A percentile compares a stretch with the other conserved stretches of the same genome.
Conservation (phyloP, 768 basidiomycete genomes). For the Kwoniella dendrophila region DNA sequence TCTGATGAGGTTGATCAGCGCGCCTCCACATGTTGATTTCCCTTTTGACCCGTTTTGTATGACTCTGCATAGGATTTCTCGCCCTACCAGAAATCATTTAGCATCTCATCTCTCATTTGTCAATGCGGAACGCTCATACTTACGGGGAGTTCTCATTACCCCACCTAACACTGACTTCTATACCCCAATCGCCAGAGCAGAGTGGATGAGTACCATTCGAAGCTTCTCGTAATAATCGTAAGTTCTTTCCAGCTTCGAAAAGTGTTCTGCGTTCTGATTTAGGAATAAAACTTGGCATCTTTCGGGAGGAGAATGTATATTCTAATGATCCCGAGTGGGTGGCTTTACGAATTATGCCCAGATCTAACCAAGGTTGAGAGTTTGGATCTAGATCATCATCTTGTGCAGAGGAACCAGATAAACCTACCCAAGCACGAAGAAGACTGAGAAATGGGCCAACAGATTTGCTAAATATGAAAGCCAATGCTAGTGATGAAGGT, state of each 20-base stretch:
- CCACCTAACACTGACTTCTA: conserved; percentile 34
- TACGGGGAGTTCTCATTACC: conserved; percentile 14
- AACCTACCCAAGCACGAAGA: conserved; percentile 43
- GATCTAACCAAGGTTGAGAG: conserved; percentile 46
- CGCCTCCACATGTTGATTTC: conserved; percentile 36
- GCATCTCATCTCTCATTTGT: too few species aligned
- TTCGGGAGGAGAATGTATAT: conserved; percentile 31
- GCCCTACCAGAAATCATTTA: too few species aligned
- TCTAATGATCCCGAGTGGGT: conserved; percentile 24
- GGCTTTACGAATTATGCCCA: conserved; percentile 37
- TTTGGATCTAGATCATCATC: conserved; percentile 25
- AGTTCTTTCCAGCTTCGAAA: conserved; percentile 45
- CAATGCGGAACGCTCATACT: too few species aligned
- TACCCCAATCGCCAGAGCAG: conserved; percentile 26
- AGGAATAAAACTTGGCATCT: conserved; percentile 47
- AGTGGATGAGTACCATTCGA: conserved; percentile 40
- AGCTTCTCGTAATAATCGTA: conserved; percentile 42
- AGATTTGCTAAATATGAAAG: conserved; percentile 36
- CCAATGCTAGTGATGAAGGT: conserved; percentile 19
- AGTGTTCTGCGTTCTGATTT: conserved; percentile 24
- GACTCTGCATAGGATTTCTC: too few species aligned
- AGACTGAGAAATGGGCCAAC: conserved; percentile 31
- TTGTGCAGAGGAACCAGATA: conserved; percentile 17
- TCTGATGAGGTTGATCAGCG: conserved; percentile 12
- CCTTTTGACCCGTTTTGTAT: conserved; percentile 23